Percentiles rank a stretch among this genome's conserved stretches.
Conservation (phyloP, 169 alveolate genomes). For the Neospora caninum region DNA sequence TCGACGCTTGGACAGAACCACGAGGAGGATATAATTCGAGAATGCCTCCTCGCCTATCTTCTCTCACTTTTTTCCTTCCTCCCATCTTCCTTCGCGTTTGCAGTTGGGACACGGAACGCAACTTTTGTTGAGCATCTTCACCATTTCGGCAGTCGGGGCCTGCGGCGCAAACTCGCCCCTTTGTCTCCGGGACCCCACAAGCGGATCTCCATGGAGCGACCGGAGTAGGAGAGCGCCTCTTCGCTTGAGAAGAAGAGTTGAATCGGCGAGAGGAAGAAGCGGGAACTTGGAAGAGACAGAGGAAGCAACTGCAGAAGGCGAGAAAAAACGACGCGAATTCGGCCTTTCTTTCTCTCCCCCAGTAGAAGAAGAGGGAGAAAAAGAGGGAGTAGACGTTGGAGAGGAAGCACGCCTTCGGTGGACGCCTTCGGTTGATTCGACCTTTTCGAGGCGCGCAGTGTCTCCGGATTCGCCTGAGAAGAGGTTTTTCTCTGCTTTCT, state of each 20-base stretch:
- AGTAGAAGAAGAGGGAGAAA: background rate
- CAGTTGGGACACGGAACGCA: conserved; percentile 29
- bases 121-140: background rate
- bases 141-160: conserved; percentile 11
- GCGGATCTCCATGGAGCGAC: conserved; percentile 37
- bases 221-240: background rate
- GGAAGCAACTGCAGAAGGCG: background rate
- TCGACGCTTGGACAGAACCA: no score
- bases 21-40: no score
- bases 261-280: conserved; percentile 30
- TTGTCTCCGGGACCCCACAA: conserved; percentile 45
- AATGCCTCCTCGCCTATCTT: no score
- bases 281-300: background rate
- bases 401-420: background rate
- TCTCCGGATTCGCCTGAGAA: background rate
- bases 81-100: conserved; percentile 18
- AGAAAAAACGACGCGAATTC: background rate
- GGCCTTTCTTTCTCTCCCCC: background rate
- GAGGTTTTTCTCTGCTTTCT: background rate
- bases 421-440: no score
- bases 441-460: background rate
- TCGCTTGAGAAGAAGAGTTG: background rate
- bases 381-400: background rate
- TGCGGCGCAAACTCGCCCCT: conserved; percentile 41
- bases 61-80: background rate